Evolutionary conservation across 1,139 yeast genomes (phyloP).

Genomic region (Blastobotrys ciferrii): DNA sequence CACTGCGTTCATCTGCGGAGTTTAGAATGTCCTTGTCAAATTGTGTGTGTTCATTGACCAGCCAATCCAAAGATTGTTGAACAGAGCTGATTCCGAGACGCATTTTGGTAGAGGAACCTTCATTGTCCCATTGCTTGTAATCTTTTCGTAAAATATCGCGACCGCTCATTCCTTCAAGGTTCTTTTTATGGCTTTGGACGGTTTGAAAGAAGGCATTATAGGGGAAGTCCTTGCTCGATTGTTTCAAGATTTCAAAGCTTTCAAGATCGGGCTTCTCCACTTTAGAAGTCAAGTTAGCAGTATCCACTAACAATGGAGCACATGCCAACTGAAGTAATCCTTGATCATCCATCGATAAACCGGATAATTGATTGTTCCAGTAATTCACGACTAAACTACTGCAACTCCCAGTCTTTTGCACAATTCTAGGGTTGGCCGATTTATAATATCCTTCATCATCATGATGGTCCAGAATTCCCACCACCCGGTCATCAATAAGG

Average conservation of each 20-base stretch:
- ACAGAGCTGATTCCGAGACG: slow-evolving; percentile 68
- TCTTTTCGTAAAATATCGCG: slow-evolving; percentile 73
- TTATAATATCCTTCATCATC: slow-evolving; percentile 59
- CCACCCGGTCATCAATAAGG: slow-evolving; percentile 42
- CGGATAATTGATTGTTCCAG: slow-evolving; percentile 42
- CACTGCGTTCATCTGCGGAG: slow-evolving; percentile 40
- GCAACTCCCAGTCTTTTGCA: slow-evolving; percentile 72
- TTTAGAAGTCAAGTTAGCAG: slow-evolving; percentile 59
- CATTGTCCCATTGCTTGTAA: slow-evolving; percentile 63
- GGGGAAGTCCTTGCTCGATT: slow-evolving; percentile 4
- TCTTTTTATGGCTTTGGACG: slow-evolving; percentile 57
- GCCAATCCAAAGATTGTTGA: slow-evolving; percentile 63
- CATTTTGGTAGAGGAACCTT: slow-evolving; percentile 35
- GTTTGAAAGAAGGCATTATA: slow-evolving; percentile 35
- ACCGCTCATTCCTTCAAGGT: slow-evolving; percentile 57
- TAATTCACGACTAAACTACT: slow-evolving; percentile 67
- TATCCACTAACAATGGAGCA: slow-evolving; percentile 73
- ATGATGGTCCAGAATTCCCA: slow-evolving; percentile 82
- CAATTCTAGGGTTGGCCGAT: slow-evolving; percentile 54
- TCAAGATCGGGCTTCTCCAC: slow-evolving; percentile 53
- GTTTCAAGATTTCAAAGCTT: slow-evolving; percentile 43
- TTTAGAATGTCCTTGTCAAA: slow-evolving; percentile 42
- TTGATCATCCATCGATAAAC: neutral
- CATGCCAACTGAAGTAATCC: slow-evolving; percentile 42
- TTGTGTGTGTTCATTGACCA: slow-evolving; percentile 39